A percentile compares a stretch with the other conserved stretches of the same genome.
These are phyloP conservation scores for Sphagnum contortum DNA, from an alignment of 225 moss, liverwort and hornwort genomes.

Conservation along the genomic window DNA sequence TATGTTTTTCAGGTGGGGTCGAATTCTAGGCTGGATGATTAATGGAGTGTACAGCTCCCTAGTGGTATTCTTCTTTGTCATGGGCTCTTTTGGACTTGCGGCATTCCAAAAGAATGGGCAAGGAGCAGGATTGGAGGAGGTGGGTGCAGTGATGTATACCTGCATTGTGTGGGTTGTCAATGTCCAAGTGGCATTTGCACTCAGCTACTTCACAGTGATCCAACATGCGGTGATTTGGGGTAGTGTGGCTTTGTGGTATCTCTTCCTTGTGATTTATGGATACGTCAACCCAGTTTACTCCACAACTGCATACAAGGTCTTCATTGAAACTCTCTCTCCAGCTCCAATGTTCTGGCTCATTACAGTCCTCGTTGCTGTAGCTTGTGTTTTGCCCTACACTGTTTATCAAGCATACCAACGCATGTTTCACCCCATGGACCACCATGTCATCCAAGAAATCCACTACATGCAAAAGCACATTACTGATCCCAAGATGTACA, in stretches of 20 bases:
- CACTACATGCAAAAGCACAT: conserved; percentile 65
- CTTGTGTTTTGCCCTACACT: conserved; percentile 69
- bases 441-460: conserved; percentile 94
- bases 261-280: conserved; percentile 78
- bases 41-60: conserved; percentile 88
- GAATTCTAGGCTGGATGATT: conserved; percentile 95
- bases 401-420: conserved; percentile 56
- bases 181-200: conserved; percentile 66
- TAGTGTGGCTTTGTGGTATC: conserved; percentile 76
- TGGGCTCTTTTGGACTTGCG: conserved; percentile 42
- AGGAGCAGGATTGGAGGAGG: conserved; percentile 62
- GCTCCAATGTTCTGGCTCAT: conserved; percentile 72
- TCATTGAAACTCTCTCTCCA: conserved; percentile 64
- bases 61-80: conserved; percentile 58
- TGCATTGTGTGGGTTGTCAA: conserved; percentile 85
- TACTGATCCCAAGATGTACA: conserved; percentile 69
- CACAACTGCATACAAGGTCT: conserved; percentile 83
- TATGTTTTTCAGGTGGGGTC: conserved; percentile 83
- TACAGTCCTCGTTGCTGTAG: conserved; percentile 49
- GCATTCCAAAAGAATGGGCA: conserved; percentile 68
- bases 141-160: conserved; percentile 94
- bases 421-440: conserved; percentile 87
- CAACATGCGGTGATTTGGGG: conserved; percentile 96
- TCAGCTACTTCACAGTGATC: conserved; percentile 95
- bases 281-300: conserved; percentile 31